A percentile compares a stretch with the other conserved stretches of the same genome.
phyloP scores from a whole-genome alignment of 257 asterid species.

The Scutellaria baicalensis region DNA sequence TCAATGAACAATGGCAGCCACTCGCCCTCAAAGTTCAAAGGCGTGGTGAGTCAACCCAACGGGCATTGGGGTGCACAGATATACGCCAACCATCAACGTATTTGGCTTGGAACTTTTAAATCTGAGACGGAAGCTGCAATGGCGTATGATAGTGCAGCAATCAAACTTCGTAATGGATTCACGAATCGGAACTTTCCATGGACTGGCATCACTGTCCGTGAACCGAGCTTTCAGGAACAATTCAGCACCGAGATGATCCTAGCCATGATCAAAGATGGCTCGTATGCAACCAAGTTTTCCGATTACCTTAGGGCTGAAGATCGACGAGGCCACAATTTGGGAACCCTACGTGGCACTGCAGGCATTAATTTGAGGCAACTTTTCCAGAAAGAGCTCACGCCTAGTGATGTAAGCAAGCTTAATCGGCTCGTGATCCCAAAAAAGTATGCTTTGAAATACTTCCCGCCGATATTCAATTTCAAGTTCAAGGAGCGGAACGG shows the following conservation, averaged over 20 bases:
- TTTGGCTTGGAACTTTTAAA: slow-evolving; percentile 67
- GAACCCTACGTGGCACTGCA: background rate
- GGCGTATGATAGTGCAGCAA: slow-evolving; percentile 69
- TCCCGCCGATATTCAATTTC: slow-evolving; percentile 26
- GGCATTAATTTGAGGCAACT: slow-evolving; percentile 12
- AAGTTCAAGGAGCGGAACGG: background rate
- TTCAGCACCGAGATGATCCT: slow-evolving; percentile 38
- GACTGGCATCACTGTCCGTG: slow-evolving; percentile 30
- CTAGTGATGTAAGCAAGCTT: slow-evolving; percentile 48
- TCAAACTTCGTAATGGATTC: slow-evolving; percentile 34
- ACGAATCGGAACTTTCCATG: slow-evolving; percentile 42
- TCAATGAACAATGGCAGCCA: background rate
- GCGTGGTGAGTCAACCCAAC: slow-evolving; percentile 47
- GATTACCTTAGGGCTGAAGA: slow-evolving; percentile 29
- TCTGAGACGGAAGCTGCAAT: slow-evolving; percentile 61
- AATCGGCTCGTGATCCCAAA: slow-evolving; percentile 56
- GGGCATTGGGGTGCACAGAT: slow-evolving; percentile 81
- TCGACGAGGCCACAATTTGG: background rate
- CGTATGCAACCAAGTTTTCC: slow-evolving; percentile 34
- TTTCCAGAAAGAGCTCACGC: slow-evolving; percentile 54
- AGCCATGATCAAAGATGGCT: slow-evolving; percentile 63
- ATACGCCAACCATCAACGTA: slow-evolving; percentile 43
- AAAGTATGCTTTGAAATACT: slow-evolving; percentile 33
- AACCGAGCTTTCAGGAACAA: slow-evolving; percentile 42
- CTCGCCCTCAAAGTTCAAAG: slow-evolving; percentile 36